Evolutionary conservation across 306 rosid species (phyloP).

Genomic region (Dalbergia cultrata): DNA sequence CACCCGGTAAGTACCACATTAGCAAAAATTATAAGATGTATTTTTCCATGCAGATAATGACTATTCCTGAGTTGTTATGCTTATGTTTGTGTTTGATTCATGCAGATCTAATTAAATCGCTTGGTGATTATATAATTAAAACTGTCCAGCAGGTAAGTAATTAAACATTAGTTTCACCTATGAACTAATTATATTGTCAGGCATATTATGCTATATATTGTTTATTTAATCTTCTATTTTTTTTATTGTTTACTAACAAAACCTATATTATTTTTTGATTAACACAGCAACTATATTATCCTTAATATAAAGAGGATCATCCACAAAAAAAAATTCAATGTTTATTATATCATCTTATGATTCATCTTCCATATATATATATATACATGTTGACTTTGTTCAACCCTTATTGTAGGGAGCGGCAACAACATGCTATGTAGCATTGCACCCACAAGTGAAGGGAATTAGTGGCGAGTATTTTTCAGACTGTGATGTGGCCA

Average conservation of each 20-base stretch:
- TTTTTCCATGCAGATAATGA: conserved; percentile 14
- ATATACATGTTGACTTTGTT: background rate
- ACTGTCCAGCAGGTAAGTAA: conserved; percentile 70
- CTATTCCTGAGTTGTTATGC: background rate
- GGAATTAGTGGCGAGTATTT: conserved; percentile 78
- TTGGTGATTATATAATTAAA: conserved; percentile 63
- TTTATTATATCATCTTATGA: background rate
- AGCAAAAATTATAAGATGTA: too few relatives aligned
- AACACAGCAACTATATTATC: too few relatives aligned
- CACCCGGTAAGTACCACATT: conserved; percentile 53
- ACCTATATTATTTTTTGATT: too few relatives aligned
- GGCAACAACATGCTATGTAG: conserved; percentile 87
- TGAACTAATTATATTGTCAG: background rate
- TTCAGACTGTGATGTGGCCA: conserved; percentile 54
- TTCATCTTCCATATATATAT: background rate
- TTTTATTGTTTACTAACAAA: too few relatives aligned
- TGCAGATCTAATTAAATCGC: conserved; percentile 55
- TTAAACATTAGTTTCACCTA: background rate
- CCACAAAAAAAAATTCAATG: background rate
- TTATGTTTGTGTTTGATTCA: conserved; percentile 25
- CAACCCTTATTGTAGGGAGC: conserved; percentile 67
- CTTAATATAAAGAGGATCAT: too few relatives aligned
- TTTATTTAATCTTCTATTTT: background rate
- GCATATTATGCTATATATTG: background rate
- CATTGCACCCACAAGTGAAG: conserved; percentile 72